Base-by-base conservation (phyloP, 768 basidiomycete species). In the Lactarius deliciosus region DNA sequence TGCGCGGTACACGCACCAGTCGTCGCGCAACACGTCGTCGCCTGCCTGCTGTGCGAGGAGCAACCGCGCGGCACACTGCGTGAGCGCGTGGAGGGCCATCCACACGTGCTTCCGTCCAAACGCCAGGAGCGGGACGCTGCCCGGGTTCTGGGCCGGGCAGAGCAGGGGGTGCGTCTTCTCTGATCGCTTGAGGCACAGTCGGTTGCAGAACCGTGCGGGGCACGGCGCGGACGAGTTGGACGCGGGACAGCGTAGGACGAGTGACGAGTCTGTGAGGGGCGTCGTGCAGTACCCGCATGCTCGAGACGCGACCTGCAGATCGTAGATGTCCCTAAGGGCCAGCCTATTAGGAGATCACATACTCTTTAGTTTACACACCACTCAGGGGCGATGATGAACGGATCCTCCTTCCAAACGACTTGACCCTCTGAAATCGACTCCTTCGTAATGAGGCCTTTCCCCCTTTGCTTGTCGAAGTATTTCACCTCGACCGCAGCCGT, bases 381-480 rank as follows among this genome's bases (percentile, higher is more conserved):
- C 77, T 91, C 89, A n/a, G 91, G 86, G n/a, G 90, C 88, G 25
- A 92, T 76, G 55, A 89, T 76, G 73, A 88, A 92, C 1, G 91
- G 91, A 72, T 92, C 90, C 73, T 96, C 93, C 65, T 86, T 88
- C 92, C 94, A 95, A 20, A 96, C 74, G 5, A 85, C 78, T 68
- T 95, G 91, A 0, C 89, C 91, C 71, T 86, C 83, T 30, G 78
- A 77, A 61, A 96, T 89, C 36, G 81, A 79, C 59, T 86, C 83
- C 40, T 77, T 83, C 1, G 92, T 91, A 0, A 95, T 84, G 41
- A 96, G 79, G 0, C 94, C 94, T 72, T 95, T 95, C 3, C 94
- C 94, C 72, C 89, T 94, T 64, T 79, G 79, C 67, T 81, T 80
- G 57, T 85, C 81, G 72, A 93, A 93, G 76, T 86, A 82, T 72